Percentiles rank a stretch among this genome's conserved stretches.
Conservation (phyloP, 768 basidiomycete genomes). For the Boletus speciosus region DNA sequence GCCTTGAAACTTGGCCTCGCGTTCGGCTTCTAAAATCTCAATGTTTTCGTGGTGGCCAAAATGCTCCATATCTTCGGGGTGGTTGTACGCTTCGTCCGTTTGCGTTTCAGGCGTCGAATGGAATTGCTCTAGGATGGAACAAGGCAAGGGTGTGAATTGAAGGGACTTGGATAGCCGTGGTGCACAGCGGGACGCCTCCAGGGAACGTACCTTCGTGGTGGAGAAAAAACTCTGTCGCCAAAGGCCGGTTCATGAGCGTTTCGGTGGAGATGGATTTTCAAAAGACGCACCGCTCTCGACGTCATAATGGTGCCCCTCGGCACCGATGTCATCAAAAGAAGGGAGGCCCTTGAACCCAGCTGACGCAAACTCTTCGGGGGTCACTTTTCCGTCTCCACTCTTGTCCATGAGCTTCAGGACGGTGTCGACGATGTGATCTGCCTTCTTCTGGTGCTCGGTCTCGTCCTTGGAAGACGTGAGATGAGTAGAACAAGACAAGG, state of each 20-base stretch:
- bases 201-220: slow-evolving; percentile 84
- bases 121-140: slow-evolving; percentile 60
- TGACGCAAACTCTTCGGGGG: slow-evolving; percentile 65
- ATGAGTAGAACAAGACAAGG: neutral
- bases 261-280: neutral
- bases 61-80: slow-evolving; percentile 92
- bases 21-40: slow-evolving; percentile 77
- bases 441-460: slow-evolving; percentile 76
- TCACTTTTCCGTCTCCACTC: slow-evolving; percentile 66
- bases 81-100: slow-evolving; percentile 90
- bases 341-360: slow-evolving; percentile 76
- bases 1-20: slow-evolving; percentile 82
- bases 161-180: neutral
- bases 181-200: neutral
- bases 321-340: slow-evolving; percentile 78
- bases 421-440: slow-evolving; percentile 67
- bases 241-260: neutral
- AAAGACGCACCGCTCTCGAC: slow-evolving; percentile 72
- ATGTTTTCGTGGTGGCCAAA: slow-evolving; percentile 87
- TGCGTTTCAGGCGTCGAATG: slow-evolving; percentile 98
- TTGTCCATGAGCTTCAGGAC: slow-evolving; percentile 73
- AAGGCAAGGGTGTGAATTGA: neutral
- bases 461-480: slow-evolving; percentile 50
- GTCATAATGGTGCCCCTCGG: slow-evolving; percentile 92
- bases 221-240: slow-evolving; percentile 75